Percentiles rank a stretch among this genome's conserved stretches.
These are phyloP conservation scores for Boletus vinaceobasis DNA, from an alignment of 768 basidiomycete species.

Conservation along the genomic window DNA sequence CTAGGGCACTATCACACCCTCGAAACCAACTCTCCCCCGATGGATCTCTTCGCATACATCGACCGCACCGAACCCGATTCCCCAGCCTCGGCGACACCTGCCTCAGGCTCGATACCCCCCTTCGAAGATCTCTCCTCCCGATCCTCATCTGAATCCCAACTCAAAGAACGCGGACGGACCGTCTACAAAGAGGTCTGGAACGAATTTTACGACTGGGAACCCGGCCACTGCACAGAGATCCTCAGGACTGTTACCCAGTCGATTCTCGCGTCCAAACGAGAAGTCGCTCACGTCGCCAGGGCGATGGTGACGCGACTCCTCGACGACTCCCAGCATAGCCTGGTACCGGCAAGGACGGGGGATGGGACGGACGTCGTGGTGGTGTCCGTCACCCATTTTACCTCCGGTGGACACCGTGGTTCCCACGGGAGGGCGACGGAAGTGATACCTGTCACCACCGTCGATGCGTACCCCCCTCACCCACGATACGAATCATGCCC, in stretches of 20 bases:
- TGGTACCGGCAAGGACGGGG: neutral
- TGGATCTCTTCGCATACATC: slow-evolving; percentile 19
- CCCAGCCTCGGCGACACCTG: slow-evolving; percentile 1
- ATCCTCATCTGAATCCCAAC: slow-evolving; percentile 7
- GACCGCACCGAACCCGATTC: slow-evolving; percentile 25
- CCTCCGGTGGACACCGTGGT: neutral
- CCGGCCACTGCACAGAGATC: slow-evolving; percentile 24
- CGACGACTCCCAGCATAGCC: neutral
- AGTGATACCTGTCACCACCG: slow-evolving; percentile 15
- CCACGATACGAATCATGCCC: slow-evolving; percentile 47
- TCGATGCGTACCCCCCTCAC: slow-evolving; percentile 20
- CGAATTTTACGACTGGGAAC: slow-evolving; percentile 48
- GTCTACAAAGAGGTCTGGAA: slow-evolving; percentile 41
- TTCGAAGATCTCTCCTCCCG: neutral
- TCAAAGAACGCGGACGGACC: slow-evolving; percentile 22
- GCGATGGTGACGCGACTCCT: slow-evolving; percentile 4
- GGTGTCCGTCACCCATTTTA: slow-evolving; percentile 10
- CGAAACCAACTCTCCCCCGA: neutral
- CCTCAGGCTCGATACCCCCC: neutral
- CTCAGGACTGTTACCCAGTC: slow-evolving; percentile 18
- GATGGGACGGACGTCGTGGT: neutral
- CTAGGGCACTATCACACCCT: neutral
- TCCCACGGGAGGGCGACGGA: neutral
- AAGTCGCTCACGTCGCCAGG: slow-evolving; percentile 15
- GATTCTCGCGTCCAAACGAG: slow-evolving; percentile 2